Evolutionary conservation across 1,284 basidiomycete species (phyloP).

Genomic region (Malassezia nana): DNA sequence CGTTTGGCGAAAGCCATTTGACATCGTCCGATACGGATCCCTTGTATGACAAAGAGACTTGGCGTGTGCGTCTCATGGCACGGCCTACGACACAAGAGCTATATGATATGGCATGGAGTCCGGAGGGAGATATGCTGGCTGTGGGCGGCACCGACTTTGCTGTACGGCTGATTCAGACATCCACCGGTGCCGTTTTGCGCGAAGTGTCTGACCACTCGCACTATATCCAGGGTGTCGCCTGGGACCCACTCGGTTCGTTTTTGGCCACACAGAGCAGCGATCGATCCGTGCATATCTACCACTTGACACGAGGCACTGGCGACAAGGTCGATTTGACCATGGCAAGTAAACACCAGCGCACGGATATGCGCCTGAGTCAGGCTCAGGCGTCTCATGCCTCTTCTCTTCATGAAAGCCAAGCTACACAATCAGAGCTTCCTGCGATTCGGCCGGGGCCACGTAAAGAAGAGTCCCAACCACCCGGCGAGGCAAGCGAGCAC

Average conservation of each 20-base stretch:
- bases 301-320: constrained; percentile 16
- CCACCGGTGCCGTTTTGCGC: constrained; percentile 52
- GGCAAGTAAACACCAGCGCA: background rate
- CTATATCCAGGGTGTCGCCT: constrained; percentile 47
- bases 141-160: constrained; percentile 94
- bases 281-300: constrained; percentile 38
- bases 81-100: constrained; percentile 61
- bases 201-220: constrained; percentile 45
- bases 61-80: constrained; percentile 82
- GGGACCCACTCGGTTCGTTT: constrained; percentile 44
- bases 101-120: constrained; percentile 95
- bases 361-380: background rate
- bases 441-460: background rate
- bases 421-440: background rate
- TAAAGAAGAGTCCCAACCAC: constrained; percentile 13
- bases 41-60: constrained; percentile 84
- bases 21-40: constrained; percentile 65
- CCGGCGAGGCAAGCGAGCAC: background rate
- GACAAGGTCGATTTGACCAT: background rate
- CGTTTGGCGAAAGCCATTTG: constrained; percentile 58
- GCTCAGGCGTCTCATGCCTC: constrained; percentile 20
- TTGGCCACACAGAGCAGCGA: constrained; percentile 46
- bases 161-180: constrained; percentile 69
- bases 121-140: constrained; percentile 81
- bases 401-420: constrained; percentile 25